phyloP scores from a whole-genome alignment of 768 basidiomycete genomes.

The Podaxis carcinomalis region DNA sequence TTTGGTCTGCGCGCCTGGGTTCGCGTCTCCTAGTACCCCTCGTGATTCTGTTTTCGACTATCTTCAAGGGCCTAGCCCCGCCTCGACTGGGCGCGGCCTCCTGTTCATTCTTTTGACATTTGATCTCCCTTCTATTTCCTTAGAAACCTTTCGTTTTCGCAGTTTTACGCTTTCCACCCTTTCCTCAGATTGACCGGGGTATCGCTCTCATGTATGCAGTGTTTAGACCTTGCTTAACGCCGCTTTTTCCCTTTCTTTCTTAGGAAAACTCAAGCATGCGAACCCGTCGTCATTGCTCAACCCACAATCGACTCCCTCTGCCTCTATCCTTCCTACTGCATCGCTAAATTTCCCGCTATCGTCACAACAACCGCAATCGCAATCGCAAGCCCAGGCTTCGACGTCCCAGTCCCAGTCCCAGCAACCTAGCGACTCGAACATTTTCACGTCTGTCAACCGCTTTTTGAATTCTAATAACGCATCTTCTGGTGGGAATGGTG shows the following conservation, averaged over 20 bases:
- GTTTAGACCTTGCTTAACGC: neutral
- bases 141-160: slow-evolving; percentile 10
- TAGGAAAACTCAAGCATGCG: neutral
- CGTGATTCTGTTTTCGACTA: neutral
- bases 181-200: neutral
- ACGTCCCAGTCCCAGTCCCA: neutral
- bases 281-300: neutral
- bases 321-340: slow-evolving; percentile 1
- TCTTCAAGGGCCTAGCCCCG: slow-evolving; percentile 9
- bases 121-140: slow-evolving; percentile 9
- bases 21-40: neutral
- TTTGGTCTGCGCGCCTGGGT: neutral
- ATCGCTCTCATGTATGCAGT: neutral
- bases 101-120: slow-evolving; percentile 3
- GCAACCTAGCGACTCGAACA: neutral
- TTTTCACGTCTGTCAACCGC: neutral
- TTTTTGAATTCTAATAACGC: neutral
- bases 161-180: slow-evolving; percentile 9
- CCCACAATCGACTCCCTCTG: slow-evolving; percentile 3
- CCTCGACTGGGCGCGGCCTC: slow-evolving; percentile 8
- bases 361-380: neutral
- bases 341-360: neutral
- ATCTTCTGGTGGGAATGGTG: neutral
- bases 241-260: slow-evolving; percentile 3
- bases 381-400: neutral